Conservation (phyloP, 495 filamentous ascomycete species). For the Xylaria telfairii region DNA sequence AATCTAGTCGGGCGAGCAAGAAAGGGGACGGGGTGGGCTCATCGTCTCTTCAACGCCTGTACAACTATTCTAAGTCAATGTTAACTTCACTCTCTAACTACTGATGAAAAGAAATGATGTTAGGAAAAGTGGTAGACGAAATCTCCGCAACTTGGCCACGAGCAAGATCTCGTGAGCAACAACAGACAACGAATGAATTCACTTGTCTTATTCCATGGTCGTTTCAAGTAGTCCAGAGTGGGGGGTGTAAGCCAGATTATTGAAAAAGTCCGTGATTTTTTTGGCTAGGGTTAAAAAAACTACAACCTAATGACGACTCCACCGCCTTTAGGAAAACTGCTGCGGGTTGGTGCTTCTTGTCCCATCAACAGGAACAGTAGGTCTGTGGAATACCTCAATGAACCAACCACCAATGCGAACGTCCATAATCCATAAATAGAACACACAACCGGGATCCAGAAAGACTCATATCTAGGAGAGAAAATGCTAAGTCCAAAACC, state of each 20-base stretch:
- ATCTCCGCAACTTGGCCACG: neutral
- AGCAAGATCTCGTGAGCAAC: neutral
- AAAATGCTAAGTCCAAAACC: slow-evolving; percentile 2
- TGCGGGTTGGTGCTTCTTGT: neutral
- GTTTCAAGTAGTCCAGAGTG: neutral
- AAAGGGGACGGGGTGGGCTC: neutral
- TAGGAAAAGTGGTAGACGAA: neutral
- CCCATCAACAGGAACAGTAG: neutral
- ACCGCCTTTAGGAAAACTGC: neutral
- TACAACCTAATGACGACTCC: neutral
- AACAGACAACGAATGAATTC: neutral
- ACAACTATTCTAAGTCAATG: neutral
- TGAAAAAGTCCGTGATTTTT: neutral
- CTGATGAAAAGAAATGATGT: neutral
- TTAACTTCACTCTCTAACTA: neutral
- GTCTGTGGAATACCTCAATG: neutral
- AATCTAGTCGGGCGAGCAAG: neutral
- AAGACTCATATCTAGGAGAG: neutral
- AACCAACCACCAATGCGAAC: slow-evolving; percentile 16
- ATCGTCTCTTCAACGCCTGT: neutral
- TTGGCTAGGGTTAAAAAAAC: slow-evolving; percentile 2
- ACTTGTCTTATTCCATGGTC: neutral
- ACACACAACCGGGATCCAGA: neutral
- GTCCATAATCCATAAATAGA: neutral
- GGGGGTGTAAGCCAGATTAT: neutral